Evolutionary conservation across 352 stramenopile genomes (phyloP).

Genomic region (Pythium phragmitis): DNA sequence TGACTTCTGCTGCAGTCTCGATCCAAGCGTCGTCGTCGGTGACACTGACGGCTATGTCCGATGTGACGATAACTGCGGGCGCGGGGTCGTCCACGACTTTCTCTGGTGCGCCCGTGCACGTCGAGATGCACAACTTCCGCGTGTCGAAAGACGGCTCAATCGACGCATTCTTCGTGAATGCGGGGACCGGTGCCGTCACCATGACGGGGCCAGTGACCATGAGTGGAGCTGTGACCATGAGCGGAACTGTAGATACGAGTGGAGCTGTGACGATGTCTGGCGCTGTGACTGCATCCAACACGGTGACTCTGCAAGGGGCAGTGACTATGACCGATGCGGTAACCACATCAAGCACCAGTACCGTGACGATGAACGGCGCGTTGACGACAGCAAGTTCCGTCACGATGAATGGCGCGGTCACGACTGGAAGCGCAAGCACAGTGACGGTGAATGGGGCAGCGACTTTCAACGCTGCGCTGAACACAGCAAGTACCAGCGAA

Average conservation of each 20-base stretch:
- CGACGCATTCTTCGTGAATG: conserved; percentile 12
- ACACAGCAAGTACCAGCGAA: neutral
- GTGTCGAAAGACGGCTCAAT: conserved; percentile 12
- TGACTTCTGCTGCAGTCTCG: conserved; percentile 36
- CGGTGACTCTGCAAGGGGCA: conserved; percentile 1
- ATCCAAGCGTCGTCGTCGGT: conserved; percentile 46
- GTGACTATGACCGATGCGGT: neutral
- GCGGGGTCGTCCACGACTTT: conserved; percentile 36
- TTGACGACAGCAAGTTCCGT: conserved; percentile 8
- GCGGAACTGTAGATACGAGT: neutral
- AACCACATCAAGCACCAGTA: neutral
- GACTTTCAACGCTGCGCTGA: neutral
- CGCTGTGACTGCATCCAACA: conserved; percentile 7
- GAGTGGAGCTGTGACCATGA: conserved; percentile 1
- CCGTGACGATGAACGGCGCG: conserved; percentile 10
- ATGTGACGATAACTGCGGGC: conserved; percentile 40
- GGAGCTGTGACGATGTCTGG: conserved; percentile 10
- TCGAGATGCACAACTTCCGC: conserved; percentile 40
- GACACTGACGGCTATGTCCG: conserved; percentile 33
- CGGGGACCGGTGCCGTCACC: neutral
- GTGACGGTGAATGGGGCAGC: conserved; percentile 6
- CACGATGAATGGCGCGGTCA: conserved; percentile 6
- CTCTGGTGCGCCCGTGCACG: conserved; percentile 39
- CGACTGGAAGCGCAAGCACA: neutral
- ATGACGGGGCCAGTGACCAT: conserved; percentile 5